Conservation (phyloP, 2,329 filamentous ascomycete genomes). For the Emergomyces pasteurianus region DNA sequence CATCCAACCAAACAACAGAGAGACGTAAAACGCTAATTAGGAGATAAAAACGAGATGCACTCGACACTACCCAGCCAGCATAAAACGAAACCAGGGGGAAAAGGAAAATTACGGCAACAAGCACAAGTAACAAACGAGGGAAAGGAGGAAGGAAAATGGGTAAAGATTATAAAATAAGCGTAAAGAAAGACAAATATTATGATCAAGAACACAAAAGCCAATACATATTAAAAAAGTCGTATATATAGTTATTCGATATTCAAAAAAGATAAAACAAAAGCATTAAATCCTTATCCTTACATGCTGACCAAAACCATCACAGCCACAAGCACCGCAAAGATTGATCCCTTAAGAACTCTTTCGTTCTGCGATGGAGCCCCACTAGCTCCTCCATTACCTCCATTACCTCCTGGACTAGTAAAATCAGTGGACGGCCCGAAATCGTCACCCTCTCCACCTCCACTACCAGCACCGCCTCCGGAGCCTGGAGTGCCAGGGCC, state of each 20-base stretch:
- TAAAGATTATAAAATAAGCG: background rate
- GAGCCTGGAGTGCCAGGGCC: conserved; percentile 19
- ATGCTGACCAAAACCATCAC: conserved; percentile 34
- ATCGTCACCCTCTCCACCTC: conserved; percentile 8
- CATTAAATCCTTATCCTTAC: conserved; percentile 18
- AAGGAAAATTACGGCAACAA: background rate
- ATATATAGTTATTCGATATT: background rate
- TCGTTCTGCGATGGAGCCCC: conserved; percentile 26
- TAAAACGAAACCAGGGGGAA: background rate
- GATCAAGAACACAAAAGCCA: conserved; percentile 2
- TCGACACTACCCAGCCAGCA: background rate
- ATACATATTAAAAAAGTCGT: background rate
- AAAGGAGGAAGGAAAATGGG: background rate
- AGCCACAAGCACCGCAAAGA: conserved; percentile 37
- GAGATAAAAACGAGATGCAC: background rate
- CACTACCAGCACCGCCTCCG: conserved; percentile 11
- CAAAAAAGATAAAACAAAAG: conserved; percentile 5
- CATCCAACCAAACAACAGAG: background rate
- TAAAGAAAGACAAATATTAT: conserved; percentile 5
- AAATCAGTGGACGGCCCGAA: conserved; percentile 18
- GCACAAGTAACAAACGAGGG: background rate
- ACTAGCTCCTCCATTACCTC: conserved; percentile 8
- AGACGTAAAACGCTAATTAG: too few species aligned
- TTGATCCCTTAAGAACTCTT: conserved; percentile 31
- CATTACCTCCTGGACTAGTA: conserved; percentile 22